Percentiles rank a stretch among this genome's conserved stretches.
Conservation (phyloP, 2,329 filamentous ascomycete species). For the Colletotrichum sp. region DNA sequence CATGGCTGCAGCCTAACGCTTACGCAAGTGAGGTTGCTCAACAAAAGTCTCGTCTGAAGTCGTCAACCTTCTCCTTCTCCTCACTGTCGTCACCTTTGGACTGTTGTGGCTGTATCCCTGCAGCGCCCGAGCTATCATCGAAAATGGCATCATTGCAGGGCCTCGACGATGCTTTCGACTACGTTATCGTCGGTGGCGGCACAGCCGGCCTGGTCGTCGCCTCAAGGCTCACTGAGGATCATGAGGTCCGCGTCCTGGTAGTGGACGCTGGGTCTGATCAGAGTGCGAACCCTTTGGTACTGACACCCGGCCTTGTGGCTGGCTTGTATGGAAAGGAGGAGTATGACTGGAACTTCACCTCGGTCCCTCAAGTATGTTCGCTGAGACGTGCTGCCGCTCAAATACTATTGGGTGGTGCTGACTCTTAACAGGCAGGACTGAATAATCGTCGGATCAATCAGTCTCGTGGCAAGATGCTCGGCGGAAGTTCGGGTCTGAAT, state of each 20-base stretch:
- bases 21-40: background rate
- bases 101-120: background rate
- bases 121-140: background rate
- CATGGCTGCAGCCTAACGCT: background rate
- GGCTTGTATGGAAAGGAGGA: conserved; percentile 23
- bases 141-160: background rate
- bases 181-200: conserved; percentile 35
- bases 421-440: conserved; percentile 18
- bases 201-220: conserved; percentile 36
- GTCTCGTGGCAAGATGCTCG: conserved; percentile 26
- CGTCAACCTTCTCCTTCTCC: background rate
- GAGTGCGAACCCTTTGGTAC: conserved; percentile 20
- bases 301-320: conserved; percentile 21
- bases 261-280: conserved; percentile 29
- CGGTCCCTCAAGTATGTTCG: conserved; percentile 13
- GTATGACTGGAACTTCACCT: conserved; percentile 29
- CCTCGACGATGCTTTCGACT: conserved; percentile 20
- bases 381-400: background rate
- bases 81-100: background rate
- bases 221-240: conserved; percentile 32
- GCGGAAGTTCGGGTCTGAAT: conserved; percentile 26
- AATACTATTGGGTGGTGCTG: background rate
- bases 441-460: conserved; percentile 26
- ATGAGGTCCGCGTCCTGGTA: conserved; percentile 24
- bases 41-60: background rate